These are phyloP conservation scores for Syncephalis fuscata DNA, from an alignment of 371 early-diverging fungal genomes.

Conservation along the genomic window DNA sequence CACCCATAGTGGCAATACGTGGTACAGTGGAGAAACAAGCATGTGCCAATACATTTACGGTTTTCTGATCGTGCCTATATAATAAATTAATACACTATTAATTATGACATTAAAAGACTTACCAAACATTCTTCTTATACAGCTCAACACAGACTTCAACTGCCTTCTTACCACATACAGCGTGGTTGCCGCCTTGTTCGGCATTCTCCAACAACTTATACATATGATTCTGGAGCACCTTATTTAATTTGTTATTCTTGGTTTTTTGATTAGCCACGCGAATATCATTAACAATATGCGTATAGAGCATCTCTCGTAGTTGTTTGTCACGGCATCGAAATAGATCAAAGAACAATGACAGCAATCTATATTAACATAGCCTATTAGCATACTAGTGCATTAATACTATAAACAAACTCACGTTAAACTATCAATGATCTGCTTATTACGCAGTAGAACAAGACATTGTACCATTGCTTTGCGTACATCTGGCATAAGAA, in stretches of 20 bases:
- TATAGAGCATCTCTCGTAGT: constrained; percentile 72
- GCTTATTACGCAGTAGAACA: constrained; percentile 76
- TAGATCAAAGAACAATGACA: constrained; percentile 85
- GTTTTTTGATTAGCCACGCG: constrained; percentile 75
- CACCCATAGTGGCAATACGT: constrained; percentile 78
- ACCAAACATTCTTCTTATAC: constrained; percentile 87
- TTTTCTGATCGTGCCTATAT: constrained; percentile 77
- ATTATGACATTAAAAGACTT: constrained; percentile 2
- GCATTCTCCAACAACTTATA: constrained; percentile 67
- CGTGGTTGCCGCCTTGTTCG: constrained; percentile 28
- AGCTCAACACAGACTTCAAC: constrained; percentile 90
- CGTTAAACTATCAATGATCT: constrained; percentile 44
- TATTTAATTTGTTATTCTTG: constrained; percentile 92
- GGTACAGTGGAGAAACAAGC: constrained; percentile 82
- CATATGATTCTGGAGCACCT: constrained; percentile 88
- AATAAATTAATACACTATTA: constrained; percentile 1
- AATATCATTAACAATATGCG: constrained; percentile 86
- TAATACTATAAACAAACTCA: constrained; percentile 7
- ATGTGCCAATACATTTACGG: constrained; percentile 92
- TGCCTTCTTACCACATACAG: constrained; percentile 83
- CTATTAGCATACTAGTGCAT: not conserved
- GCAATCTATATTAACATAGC: constrained; percentile 25
- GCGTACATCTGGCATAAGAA: constrained; percentile 66
- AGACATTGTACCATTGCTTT: constrained; percentile 78
- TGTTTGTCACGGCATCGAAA: constrained; percentile 85